These are phyloP conservation scores for Sphaerulina populicola DNA, from an alignment of 2,329 filamentous ascomycete genomes.

Conservation along the genomic window DNA sequence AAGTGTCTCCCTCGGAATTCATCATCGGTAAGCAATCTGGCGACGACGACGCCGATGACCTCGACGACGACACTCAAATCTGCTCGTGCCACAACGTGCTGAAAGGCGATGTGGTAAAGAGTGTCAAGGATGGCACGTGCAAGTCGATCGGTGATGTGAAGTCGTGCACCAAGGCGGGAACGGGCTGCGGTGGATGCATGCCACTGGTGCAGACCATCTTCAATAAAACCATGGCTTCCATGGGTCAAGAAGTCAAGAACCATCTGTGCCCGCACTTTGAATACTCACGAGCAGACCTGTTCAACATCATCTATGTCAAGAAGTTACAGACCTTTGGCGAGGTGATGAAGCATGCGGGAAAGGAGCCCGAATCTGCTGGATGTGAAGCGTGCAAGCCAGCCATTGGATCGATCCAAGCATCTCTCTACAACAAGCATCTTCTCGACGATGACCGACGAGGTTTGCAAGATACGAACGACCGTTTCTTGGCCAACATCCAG, in stretches of 20 bases:
- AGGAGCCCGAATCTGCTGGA: conserved; percentile 61
- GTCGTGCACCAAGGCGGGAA: conserved; percentile 83
- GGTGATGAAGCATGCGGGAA: conserved; percentile 72
- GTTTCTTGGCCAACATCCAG: conserved; percentile 82
- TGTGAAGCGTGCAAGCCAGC: conserved; percentile 83
- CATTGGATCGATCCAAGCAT: conserved; percentile 70
- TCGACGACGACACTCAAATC: conserved; percentile 78
- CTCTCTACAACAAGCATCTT: conserved; percentile 74
- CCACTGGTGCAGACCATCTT: conserved; percentile 83
- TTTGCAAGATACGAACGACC: conserved; percentile 84
- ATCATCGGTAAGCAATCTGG: conserved; percentile 71
- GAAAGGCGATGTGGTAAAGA: conserved; percentile 67
- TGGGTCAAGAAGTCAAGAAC: conserved; percentile 83
- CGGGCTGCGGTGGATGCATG: conserved; percentile 83
- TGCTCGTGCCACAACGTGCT: conserved; percentile 91
- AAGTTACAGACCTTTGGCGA: conserved; percentile 61
- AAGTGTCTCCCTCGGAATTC: conserved; percentile 69
- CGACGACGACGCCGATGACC: conserved; percentile 69
- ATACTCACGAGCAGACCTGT: conserved; percentile 78
- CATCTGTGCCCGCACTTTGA: conserved; percentile 76
- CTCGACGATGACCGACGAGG: conserved; percentile 63
- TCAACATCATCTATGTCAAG: conserved; percentile 79
- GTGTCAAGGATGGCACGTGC: conserved; percentile 69
- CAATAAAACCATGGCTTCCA: conserved; percentile 74
- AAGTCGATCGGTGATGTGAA: conserved; percentile 77